Evolutionary conservation across 2,329 filamentous ascomycete genomes (phyloP), one percentile per base, ranked within the genome.

Genomic region (Xylaria arbuscula): DNA sequence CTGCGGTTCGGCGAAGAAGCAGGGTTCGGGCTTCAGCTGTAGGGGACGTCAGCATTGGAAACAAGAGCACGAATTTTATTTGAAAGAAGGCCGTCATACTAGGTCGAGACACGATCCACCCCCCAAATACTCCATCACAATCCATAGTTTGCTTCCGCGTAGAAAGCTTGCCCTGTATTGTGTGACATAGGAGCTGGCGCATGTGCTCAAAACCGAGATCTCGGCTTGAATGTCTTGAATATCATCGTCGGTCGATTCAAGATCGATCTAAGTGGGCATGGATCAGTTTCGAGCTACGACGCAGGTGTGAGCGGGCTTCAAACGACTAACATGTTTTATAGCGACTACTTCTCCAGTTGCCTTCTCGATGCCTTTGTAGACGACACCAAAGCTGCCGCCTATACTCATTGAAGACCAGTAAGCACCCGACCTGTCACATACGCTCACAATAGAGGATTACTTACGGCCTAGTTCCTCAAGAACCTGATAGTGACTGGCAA

Each of bases 201-300:
- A 99, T 62, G 96, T 98, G 81, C 94, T 96, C 69, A 99, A 86
- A 40, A 99, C 92, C 2, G 93, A 92, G 74, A 99, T 98, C 79
- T 99, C 96, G 78, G 97, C 94, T 76, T 99, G 95, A 67, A 99
- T 98, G 79, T 99, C 96, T 80, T 94, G 92, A 68, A 99, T 97
- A 79, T 99, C 96, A 83, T 99, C 96, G 81, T 97, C 95, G 84
- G 94, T 98, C 67, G 95, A 97, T 83, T 99, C 96, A 78, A 99
- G 93, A 80, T 99, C 96, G 80, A 99, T 98, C 94, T 98, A 79
- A 47, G 24, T 53, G 66, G 22, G 45, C 42, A 8, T 69, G n/a
- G 19, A 53, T 72, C 40, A 74, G 68, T 64, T 53, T 34, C 15
- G 24, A 24, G 24, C 8, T 38, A 24, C 24, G 40, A 45, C 13